phyloP scores from a whole-genome alignment of 352 stramenopile species.

The Globisporangium iwayamae region DNA sequence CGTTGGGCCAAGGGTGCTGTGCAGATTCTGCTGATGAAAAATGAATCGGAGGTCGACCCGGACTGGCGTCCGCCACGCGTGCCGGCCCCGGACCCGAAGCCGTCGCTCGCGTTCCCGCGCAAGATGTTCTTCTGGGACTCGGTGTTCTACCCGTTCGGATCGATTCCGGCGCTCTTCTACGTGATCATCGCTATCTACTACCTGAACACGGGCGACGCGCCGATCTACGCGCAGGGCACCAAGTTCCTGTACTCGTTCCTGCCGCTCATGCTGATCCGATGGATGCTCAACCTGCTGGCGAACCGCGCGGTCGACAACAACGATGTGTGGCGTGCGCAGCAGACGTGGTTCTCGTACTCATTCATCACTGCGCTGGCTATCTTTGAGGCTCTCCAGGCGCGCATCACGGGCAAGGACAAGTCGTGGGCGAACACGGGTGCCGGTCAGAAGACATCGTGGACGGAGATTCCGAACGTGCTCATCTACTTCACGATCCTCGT shows the following conservation, averaged over 20 bases:
- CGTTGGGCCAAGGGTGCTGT: constrained; percentile 88
- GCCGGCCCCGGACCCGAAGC: constrained; percentile 78
- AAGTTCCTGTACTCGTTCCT: constrained; percentile 87
- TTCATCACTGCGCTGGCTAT: constrained; percentile 89
- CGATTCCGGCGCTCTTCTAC: constrained; percentile 83
- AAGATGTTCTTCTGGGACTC: constrained; percentile 91
- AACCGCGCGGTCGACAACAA: constrained; percentile 89
- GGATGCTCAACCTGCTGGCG: constrained; percentile 79
- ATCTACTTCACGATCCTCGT: constrained; percentile 85
- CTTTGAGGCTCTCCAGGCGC: constrained; percentile 69
- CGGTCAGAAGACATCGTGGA: constrained; percentile 86
- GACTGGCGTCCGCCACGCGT: constrained; percentile 83
- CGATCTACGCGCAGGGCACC: constrained; percentile 80
- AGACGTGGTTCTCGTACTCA: constrained; percentile 90
- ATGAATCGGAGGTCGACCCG: constrained; percentile 85
- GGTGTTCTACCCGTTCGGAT: constrained; percentile 87
- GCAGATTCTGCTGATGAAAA: constrained; percentile 89
- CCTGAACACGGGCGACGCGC: constrained; percentile 77
- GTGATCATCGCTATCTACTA: constrained; percentile 85
- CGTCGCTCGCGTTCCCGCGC: constrained; percentile 71
- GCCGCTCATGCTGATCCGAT: constrained; percentile 73
- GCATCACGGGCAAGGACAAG: constrained; percentile 80
- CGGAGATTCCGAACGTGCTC: constrained; percentile 86
- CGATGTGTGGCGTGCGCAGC: constrained; percentile 85
- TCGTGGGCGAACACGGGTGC: constrained; percentile 88